A percentile compares a stretch with the other conserved stretches of the same genome.
These are phyloP conservation scores for Plenodomus lindquistii DNA, from an alignment of 2,329 filamentous ascomycete species.

Conservation along the genomic window DNA sequence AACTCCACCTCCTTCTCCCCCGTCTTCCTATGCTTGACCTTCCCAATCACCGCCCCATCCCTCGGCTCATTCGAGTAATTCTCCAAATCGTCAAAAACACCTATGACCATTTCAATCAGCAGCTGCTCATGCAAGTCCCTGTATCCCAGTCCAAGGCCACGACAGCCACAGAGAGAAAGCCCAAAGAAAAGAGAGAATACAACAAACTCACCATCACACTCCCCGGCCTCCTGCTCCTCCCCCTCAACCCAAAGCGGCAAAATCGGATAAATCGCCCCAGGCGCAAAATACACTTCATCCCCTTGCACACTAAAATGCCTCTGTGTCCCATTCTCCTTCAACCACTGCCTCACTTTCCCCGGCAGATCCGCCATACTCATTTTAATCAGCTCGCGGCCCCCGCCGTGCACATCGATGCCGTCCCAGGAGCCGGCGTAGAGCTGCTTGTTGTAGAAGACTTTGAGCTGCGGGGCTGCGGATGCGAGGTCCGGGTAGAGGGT, in stretches of 20 bases:
- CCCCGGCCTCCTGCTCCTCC: conserved; percentile 34
- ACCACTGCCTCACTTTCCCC: conserved; percentile 50
- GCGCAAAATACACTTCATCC: conserved; percentile 57
- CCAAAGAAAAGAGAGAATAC: conserved; percentile 10
- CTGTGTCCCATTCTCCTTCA: conserved; percentile 50
- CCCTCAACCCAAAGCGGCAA: conserved; percentile 56
- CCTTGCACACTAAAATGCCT: conserved; percentile 47
- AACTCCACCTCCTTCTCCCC: conserved; percentile 43
- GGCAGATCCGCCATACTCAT: conserved; percentile 55
- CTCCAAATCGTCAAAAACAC: conserved; percentile 38
- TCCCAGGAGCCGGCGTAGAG: conserved; percentile 57
- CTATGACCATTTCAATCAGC: conserved; percentile 15
- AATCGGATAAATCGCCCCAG: conserved; percentile 56
- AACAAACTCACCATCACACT: conserved; percentile 47
- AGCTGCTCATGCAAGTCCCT: not conserved
- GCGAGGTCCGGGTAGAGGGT: conserved; percentile 40
- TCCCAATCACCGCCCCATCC: conserved; percentile 37
- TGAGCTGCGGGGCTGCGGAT: conserved; percentile 36
- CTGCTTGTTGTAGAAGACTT: conserved; percentile 43
- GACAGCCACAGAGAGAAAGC: no score
- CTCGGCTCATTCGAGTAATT: conserved; percentile 32
- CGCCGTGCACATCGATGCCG: conserved; percentile 57
- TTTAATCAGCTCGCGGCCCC: conserved; percentile 53
- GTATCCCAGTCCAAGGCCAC: not conserved
- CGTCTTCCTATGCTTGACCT: conserved; percentile 26